Percentiles rank a stretch among this genome's conserved stretches.
phyloP scores from a whole-genome alignment of 1,284 basidiomycete genomes.

The Ganoderma sp. region DNA sequence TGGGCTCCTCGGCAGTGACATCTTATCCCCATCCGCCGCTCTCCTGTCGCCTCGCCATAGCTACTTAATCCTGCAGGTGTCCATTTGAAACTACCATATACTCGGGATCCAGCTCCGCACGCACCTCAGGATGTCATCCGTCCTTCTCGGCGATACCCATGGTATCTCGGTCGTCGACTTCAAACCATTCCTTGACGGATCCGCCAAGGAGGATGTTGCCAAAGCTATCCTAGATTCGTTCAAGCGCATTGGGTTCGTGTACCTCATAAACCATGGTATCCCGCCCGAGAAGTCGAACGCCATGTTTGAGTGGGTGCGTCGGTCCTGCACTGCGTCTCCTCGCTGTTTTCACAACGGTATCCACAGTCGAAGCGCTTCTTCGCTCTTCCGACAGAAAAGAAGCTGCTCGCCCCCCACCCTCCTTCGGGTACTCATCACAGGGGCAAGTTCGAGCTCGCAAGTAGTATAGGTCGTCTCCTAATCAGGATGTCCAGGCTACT shows the following conservation, averaged over 20 bases:
- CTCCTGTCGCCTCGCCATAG: neutral
- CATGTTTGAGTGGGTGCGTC: constrained; percentile 59
- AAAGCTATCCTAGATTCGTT: constrained; percentile 42
- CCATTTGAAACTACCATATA: neutral
- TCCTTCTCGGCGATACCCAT: constrained; percentile 29
- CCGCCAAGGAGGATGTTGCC: constrained; percentile 38
- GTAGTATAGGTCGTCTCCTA: neutral
- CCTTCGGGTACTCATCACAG: constrained; percentile 57
- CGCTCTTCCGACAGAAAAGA: constrained; percentile 53
- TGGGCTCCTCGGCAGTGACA: neutral
- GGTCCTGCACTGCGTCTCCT: too few relatives aligned
- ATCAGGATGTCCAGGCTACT: constrained; percentile 48
- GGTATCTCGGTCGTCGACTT: constrained; percentile 42
- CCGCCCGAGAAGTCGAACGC: constrained; percentile 49
- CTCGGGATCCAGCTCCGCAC: neutral
- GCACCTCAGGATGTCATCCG: constrained; percentile 13
- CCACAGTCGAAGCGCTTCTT: constrained; percentile 59
- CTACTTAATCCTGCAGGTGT: neutral
- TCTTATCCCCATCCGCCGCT: neutral
- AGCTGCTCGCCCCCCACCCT: constrained; percentile 63
- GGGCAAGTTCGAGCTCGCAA: constrained; percentile 41
- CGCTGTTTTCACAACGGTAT: neutral
- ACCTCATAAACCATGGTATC: constrained; percentile 50
- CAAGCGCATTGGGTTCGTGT: constrained; percentile 49
- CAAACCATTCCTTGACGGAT: constrained; percentile 39